These are phyloP conservation scores for Leishmania mexicana DNA, from an alignment of 208 protist genomes.

Conservation along the genomic window DNA sequence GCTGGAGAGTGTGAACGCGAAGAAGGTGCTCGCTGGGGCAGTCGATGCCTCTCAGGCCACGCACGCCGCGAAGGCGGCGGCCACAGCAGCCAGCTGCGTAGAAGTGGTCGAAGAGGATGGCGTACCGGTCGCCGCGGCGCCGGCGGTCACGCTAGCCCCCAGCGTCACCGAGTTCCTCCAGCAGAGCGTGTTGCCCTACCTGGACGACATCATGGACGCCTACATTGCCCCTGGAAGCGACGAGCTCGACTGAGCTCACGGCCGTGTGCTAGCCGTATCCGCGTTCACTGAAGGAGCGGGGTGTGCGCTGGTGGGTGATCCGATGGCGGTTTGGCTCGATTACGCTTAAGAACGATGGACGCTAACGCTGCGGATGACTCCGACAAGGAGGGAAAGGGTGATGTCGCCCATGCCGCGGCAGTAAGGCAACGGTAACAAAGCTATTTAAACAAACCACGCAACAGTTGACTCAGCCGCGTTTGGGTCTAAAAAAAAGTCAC, in stretches of 20 bases:
- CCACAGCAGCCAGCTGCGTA: slow-evolving; percentile 11
- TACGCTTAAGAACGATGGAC: background rate
- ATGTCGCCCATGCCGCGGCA: background rate
- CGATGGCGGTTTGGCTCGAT: background rate
- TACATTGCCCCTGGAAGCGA: slow-evolving; percentile 74
- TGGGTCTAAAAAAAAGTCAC: too few species aligned
- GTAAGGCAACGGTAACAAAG: background rate
- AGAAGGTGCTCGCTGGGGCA: slow-evolving; percentile 50
- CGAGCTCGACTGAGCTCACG: slow-evolving; percentile 50
- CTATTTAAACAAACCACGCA: background rate
- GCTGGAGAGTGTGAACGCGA: slow-evolving; percentile 82
- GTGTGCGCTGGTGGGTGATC: background rate
- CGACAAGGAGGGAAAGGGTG: slow-evolving; percentile 1
- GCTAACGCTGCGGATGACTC: background rate
- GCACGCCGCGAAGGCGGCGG: slow-evolving; percentile 2
- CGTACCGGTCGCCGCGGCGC: slow-evolving; percentile 3
- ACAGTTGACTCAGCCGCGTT: background rate
- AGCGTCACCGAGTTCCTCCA: slow-evolving; percentile 48
- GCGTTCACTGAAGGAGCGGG: background rate
- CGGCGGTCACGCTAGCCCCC: slow-evolving; percentile 17
- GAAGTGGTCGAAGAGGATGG: slow-evolving; percentile 40
- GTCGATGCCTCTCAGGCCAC: slow-evolving; percentile 28
- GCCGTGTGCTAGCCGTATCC: background rate
- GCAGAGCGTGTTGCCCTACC: slow-evolving; percentile 66
- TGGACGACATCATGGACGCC: slow-evolving; percentile 84